Evolutionary conservation across 1,139 yeast species (phyloP).

Genomic region (Hemisphaericaspora subhashii): DNA sequence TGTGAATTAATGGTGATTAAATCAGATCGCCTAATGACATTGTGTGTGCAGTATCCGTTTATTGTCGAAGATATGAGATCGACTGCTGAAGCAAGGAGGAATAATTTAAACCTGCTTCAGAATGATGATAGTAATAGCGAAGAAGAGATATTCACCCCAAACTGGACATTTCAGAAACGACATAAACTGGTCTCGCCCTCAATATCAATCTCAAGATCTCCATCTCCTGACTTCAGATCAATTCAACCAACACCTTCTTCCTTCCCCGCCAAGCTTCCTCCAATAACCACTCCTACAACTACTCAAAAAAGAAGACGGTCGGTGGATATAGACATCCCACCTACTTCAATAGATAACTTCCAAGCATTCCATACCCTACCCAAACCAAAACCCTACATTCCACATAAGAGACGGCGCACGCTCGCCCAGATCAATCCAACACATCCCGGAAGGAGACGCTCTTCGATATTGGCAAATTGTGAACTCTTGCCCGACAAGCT

Average conservation of each 20-base stretch:
- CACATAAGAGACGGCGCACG: constrained; percentile 53
- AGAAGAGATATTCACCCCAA: constrained; percentile 3
- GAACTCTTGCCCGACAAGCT: constrained; percentile 62
- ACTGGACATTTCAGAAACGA: constrained; percentile 5
- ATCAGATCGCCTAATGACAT: constrained; percentile 48
- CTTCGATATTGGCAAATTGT: constrained; percentile 51
- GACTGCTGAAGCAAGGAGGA: constrained; percentile 56
- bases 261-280: neutral
- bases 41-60: constrained; percentile 58
- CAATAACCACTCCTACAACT: constrained; percentile 8
- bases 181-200: constrained; percentile 25
- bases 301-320: constrained; percentile 9
- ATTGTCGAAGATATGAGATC: constrained; percentile 58
- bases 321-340: constrained; percentile 20
- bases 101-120: constrained; percentile 8
- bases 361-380: constrained; percentile 14
- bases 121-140: no score
- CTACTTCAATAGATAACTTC: constrained; percentile 29
- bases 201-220: constrained; percentile 16
- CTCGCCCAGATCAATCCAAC: constrained; percentile 31
- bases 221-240: constrained; percentile 3
- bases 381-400: constrained; percentile 40
- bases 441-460: constrained; percentile 43
- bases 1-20: constrained; percentile 62
- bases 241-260: constrained; percentile 6